These are phyloP conservation scores for Tremellales sp. DNA, from an alignment of 1,284 basidiomycete species.

Conservation along the genomic window DNA sequence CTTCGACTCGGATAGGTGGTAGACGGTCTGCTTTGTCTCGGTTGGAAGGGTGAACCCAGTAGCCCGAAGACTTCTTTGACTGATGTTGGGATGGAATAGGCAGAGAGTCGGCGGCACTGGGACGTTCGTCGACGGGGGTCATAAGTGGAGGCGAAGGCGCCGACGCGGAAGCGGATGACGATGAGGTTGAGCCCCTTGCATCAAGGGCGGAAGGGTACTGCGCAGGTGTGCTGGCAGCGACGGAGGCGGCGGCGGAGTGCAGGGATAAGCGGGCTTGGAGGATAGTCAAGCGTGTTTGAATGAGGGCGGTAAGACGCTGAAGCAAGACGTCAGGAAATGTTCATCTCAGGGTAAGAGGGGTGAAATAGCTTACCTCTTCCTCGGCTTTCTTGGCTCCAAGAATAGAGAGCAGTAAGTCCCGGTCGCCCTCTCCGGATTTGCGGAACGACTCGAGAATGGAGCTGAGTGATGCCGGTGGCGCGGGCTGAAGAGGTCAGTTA, in stretches of 20 bases:
- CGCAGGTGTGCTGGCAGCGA: constrained; percentile 4
- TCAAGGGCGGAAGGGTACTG: constrained; percentile 1
- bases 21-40: constrained; percentile 4
- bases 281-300: constrained; percentile 43
- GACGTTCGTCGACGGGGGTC: not conserved
- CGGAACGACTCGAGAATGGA: constrained; percentile 81
- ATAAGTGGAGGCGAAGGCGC: constrained; percentile 7
- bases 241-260: constrained; percentile 27
- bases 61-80: constrained; percentile 2
- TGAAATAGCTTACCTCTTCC: constrained; percentile 63
- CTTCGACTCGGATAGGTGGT: constrained; percentile 2
- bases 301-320: constrained; percentile 43
- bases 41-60: constrained; percentile 14
- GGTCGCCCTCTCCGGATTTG: constrained; percentile 77
- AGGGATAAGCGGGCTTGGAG: constrained; percentile 42
- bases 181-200: not conserved
- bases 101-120: not conserved
- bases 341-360: not conserved
- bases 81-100: not conserved
- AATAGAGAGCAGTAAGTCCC: constrained; percentile 81
- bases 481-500: constrained; percentile 23
- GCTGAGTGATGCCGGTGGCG: constrained; percentile 67
- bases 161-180: too few species aligned
- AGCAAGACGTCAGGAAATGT: not conserved
- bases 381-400: constrained; percentile 83